phyloP scores from a whole-genome alignment of 768 basidiomycete species.

The Rhizopogon vulgaris region DNA sequence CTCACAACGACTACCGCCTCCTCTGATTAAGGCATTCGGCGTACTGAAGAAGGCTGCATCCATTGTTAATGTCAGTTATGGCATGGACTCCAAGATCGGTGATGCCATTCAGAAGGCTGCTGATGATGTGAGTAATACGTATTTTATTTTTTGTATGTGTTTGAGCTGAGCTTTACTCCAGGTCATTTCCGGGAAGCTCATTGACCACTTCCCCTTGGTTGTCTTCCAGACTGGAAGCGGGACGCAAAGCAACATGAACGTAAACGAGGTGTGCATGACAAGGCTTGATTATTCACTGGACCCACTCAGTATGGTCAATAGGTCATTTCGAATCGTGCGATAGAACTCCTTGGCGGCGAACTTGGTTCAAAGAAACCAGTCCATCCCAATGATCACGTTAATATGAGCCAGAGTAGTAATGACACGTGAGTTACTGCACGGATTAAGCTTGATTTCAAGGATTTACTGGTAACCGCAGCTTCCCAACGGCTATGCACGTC shows the following conservation, averaged over 20 bases:
- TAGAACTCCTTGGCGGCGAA: conserved; percentile 92
- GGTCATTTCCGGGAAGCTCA: conserved; percentile 94
- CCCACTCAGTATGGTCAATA: conserved; percentile 19
- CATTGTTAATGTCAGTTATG: conserved; percentile 83
- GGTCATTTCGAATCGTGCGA: conserved; percentile 98
- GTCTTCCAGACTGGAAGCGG: conserved; percentile 99
- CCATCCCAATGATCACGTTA: conserved; percentile 99
- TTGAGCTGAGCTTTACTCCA: conserved; percentile 23
- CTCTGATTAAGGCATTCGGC: conserved; percentile 97
- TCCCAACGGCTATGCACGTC: conserved; percentile 99
- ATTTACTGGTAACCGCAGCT: conserved; percentile 40
- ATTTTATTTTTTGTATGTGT: background rate
- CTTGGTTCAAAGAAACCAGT: conserved; percentile 96
- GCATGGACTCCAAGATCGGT: conserved; percentile 82
- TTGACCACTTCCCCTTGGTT: conserved; percentile 95
- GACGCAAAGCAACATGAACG: conserved; percentile 99
- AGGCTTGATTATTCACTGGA: background rate
- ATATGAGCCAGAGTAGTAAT: conserved; percentile 98
- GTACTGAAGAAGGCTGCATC: conserved; percentile 96
- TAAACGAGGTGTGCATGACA: conserved; percentile 67
- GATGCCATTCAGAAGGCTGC: conserved; percentile 89
- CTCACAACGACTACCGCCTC: conserved; percentile 85
- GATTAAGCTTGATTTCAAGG: background rate
- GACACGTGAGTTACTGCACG: conserved; percentile 66
- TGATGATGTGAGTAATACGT: conserved; percentile 64